Percentiles rank a stretch among this genome's conserved stretches.
phyloP scores from a whole-genome alignment of 1,284 basidiomycete genomes.

The Pyrrhoderma noxium region DNA sequence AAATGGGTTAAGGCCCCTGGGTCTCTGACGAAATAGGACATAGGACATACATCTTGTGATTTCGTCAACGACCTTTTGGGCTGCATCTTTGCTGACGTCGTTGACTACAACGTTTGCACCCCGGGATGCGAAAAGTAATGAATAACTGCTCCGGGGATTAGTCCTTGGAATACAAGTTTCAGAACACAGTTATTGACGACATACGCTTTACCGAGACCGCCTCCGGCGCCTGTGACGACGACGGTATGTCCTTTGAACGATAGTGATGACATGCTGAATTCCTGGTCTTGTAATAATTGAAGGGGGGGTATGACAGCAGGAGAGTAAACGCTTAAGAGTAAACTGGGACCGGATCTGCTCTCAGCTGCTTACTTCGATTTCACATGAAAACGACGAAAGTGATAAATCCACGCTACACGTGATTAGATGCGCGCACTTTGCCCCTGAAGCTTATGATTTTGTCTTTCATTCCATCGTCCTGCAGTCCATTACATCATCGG shows the following conservation, averaged over 20 bases:
- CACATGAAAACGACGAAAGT: neutral
- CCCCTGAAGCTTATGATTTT: too few species aligned
- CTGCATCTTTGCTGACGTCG: conserved; percentile 85
- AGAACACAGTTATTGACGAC: conserved; percentile 27
- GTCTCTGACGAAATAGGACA: neutral
- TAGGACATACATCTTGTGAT: conserved; percentile 65
- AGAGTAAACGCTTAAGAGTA: too few species aligned
- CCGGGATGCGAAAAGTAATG: conserved; percentile 81
- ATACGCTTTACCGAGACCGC: conserved; percentile 87
- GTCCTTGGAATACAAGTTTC: neutral
- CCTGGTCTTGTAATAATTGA: neutral
- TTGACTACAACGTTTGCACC: conserved; percentile 95
- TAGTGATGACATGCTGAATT: conserved; percentile 28
- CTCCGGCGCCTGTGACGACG: conserved; percentile 93
- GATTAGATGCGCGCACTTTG: too few species aligned
- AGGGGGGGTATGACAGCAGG: neutral
- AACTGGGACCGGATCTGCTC: neutral
- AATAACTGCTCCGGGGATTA: conserved; percentile 54
- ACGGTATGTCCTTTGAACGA: conserved; percentile 92
- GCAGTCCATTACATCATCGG: too few species aligned
- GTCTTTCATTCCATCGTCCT: too few species aligned
- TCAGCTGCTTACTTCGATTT: neutral
- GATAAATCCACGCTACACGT: too few species aligned
- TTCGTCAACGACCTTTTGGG: conserved; percentile 89
- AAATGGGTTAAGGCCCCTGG: neutral